phyloP scores from a whole-genome alignment of 805 yeast genomes.

The Barnettozyma siamensis region DNA sequence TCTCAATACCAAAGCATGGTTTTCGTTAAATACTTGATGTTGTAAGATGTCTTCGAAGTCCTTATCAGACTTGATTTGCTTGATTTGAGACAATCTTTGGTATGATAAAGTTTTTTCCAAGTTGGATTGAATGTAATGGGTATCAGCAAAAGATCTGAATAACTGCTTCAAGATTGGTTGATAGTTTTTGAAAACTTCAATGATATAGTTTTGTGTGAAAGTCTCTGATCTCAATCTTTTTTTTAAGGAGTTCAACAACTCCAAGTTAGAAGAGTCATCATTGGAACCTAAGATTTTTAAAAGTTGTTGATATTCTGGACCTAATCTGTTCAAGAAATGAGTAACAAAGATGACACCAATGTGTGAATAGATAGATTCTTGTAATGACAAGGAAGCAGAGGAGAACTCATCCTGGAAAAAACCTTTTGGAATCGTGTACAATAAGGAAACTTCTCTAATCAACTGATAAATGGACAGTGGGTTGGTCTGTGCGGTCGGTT shows the following conservation, averaged over 20 bases:
- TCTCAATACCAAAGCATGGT: conserved; percentile 70
- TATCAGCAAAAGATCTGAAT: conserved; percentile 87
- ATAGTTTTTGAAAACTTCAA: conserved; percentile 67
- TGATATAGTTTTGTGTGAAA: conserved; percentile 78
- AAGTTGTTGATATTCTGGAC: conserved; percentile 78
- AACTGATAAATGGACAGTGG: conserved; percentile 80
- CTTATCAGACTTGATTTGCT: conserved; percentile 65
- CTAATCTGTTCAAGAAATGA: conserved; percentile 90
- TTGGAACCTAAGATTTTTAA: conserved; percentile 48
- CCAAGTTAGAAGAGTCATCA: conserved; percentile 60
- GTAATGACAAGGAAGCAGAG: conserved; percentile 75
- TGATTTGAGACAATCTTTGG: conserved; percentile 75
- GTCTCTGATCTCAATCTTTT: conserved; percentile 91
- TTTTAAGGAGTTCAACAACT: conserved; percentile 72
- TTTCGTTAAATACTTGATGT: conserved; percentile 68
- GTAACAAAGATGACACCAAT: conserved; percentile 88
- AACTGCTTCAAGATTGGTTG: conserved; percentile 70
- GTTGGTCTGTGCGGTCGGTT: conserved; percentile 46
- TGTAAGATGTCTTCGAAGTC: conserved; percentile 67
- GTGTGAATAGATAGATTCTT: conserved; percentile 92
- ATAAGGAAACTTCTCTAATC: conserved; percentile 86
- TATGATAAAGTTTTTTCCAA: conserved; percentile 78
- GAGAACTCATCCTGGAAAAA: conserved; percentile 71
- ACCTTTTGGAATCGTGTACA: conserved; percentile 87
- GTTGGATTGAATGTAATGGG: conserved; percentile 69